Evolutionary conservation across 2,329 filamentous ascomycete species (phyloP), one percentile per base, ranked within the genome.

Genomic region (Curvularia spicifera): DNA sequence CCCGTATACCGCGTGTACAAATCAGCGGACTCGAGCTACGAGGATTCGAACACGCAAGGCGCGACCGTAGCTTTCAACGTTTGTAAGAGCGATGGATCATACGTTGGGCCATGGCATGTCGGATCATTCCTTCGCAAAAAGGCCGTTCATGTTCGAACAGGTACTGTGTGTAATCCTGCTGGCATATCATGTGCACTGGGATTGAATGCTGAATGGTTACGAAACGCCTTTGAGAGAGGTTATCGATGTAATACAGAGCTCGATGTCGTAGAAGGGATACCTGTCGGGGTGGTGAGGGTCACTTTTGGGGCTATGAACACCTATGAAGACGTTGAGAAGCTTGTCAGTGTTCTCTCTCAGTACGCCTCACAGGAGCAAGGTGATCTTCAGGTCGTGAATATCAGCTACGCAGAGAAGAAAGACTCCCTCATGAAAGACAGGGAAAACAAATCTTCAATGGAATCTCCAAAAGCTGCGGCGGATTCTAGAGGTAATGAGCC

Each of bases 21-120:
- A 59, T 83, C 85, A 33, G 76, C 76, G 0, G 71, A 76, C 33
- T 78, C 76, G 13, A 70, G 78, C 8, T 87, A 85, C 48, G 82
- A 79, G 4, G 81, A 87, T 66, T 67, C 83, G 0, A 74, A 67
- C 15, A 80, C 79, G 20, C 85, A 89, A 69, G 87, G 87, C 1
- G 82, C 86, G 1, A 88, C 85, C 0, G 77, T 90, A 22, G 84
- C 87, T 1, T 88, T 90, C 75, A 90, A 89, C 61, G 74, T 90
- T 12, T 72, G 82, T 26, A 74, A 74, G n/a, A 70, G 80, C 3
- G 79, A 84, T 56, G 86, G 86, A 1, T 75, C 74, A 0, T 82
- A 84, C 63, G 75, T 88, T 29, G 79, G 84, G 0, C 88, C 87
- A 67, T 81, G 80, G 2, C 80, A 83, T 1, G 84, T 89, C n/a